Conservation (phyloP, 2,329 filamentous ascomycete species). For the Plectosphaerella plurivora region DNA sequence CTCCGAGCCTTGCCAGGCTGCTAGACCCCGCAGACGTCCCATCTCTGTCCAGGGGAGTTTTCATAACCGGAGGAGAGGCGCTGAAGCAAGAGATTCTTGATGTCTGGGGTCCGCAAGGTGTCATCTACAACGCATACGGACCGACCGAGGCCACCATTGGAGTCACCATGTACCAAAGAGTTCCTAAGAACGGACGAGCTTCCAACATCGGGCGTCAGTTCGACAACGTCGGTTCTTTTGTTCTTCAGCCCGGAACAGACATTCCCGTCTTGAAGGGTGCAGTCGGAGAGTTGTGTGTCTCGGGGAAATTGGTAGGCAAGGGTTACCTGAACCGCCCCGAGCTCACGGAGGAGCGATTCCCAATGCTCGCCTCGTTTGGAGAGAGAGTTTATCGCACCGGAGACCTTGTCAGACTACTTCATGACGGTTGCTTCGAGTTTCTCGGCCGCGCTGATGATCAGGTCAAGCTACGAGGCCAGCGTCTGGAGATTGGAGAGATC, state of each 20-base stretch:
- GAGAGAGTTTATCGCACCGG: slow-evolving; percentile 81
- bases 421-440: slow-evolving; percentile 82
- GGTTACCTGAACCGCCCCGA: slow-evolving; percentile 79
- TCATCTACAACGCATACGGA: slow-evolving; percentile 90
- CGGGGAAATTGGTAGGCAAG: slow-evolving; percentile 80
- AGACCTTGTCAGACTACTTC: slow-evolving; percentile 76
- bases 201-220: slow-evolving; percentile 88
- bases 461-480: slow-evolving; percentile 84
- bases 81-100: slow-evolving; percentile 87
- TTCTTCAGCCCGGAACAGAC: slow-evolving; percentile 66
- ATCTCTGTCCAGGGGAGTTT: slow-evolving; percentile 73
- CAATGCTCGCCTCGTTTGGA: slow-evolving; percentile 49
- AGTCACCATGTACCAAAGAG: slow-evolving; percentile 82
- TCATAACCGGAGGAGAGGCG: slow-evolving; percentile 88
- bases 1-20: slow-evolving; percentile 78
- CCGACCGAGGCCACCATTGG: slow-evolving; percentile 93
- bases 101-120: slow-evolving; percentile 71
- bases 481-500: slow-evolving; percentile 87
- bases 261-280: slow-evolving; percentile 71
- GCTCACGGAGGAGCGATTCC: slow-evolving; percentile 75
- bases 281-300: slow-evolving; percentile 84
- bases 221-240: slow-evolving; percentile 79
- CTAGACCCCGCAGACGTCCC: slow-evolving; percentile 78
- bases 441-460: slow-evolving; percentile 86
- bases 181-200: slow-evolving; percentile 71